These are phyloP conservation scores for Chionographis japonica DNA, from an alignment of 106 monocot species.

Conservation along the genomic window DNA sequence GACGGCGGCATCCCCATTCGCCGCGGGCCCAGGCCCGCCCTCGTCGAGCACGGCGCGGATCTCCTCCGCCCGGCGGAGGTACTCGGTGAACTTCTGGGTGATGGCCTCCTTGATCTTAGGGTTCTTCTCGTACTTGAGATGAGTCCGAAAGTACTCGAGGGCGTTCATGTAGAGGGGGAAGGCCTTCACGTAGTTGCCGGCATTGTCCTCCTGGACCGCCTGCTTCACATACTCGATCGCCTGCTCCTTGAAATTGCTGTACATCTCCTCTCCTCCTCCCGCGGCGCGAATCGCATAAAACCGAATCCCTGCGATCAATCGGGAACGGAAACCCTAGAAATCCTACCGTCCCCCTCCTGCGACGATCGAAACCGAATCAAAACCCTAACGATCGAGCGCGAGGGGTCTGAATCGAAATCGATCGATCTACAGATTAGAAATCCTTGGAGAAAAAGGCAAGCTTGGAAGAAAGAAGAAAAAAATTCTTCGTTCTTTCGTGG, in stretches of 20 bases:
- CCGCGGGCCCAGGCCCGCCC: slow-evolving; percentile 49
- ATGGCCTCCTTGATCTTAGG: slow-evolving; percentile 84
- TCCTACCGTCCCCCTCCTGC: neutral
- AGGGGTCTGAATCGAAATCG: neutral
- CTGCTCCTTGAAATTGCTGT: slow-evolving; percentile 68
- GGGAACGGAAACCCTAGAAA: neutral
- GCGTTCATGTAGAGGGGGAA: slow-evolving; percentile 89
- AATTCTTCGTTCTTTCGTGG: neutral
- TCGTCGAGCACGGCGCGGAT: slow-evolving; percentile 70
- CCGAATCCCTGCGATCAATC: neutral
- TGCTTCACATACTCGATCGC: slow-evolving; percentile 90
- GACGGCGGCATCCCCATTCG: slow-evolving; percentile 67
- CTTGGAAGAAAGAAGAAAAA: neutral
- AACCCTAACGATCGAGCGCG: too few relatives aligned
- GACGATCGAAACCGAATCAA: too few relatives aligned
- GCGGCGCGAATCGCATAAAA: neutral
- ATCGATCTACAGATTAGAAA: neutral
- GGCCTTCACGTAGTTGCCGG: slow-evolving; percentile 78
- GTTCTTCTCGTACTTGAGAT: slow-evolving; percentile 73
- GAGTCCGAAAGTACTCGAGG: slow-evolving; percentile 75
- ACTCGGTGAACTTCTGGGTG: slow-evolving; percentile 88
- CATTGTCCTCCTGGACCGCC: slow-evolving; percentile 81
- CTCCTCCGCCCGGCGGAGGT: slow-evolving; percentile 81
- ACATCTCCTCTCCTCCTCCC: slow-evolving; percentile 19
- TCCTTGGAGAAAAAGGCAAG: neutral